These are phyloP conservation scores for Podaxis sp. DNA, from an alignment of 768 basidiomycete species.

Conservation along the genomic window DNA sequence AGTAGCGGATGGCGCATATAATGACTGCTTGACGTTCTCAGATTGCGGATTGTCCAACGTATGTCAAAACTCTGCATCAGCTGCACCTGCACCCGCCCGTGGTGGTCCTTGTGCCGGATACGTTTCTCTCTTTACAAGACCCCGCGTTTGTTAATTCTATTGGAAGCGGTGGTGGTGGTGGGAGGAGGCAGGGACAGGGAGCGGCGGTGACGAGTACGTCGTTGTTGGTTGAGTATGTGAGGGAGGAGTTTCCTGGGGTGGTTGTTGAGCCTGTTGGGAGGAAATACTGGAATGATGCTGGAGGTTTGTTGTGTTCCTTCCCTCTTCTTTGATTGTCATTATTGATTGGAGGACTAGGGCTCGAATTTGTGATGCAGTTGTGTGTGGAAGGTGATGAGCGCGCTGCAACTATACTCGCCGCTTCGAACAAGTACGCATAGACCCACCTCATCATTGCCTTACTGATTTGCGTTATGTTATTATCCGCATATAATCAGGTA, in stretches of 20 bases:
- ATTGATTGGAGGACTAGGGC: constrained; percentile 41
- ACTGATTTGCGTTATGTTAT: not conserved
- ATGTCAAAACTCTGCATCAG: constrained; percentile 85
- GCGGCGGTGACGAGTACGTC: constrained; percentile 41
- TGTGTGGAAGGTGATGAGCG: constrained; percentile 81
- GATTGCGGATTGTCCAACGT: constrained; percentile 86
- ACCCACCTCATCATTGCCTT: constrained; percentile 8
- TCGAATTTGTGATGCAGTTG: constrained; percentile 76
- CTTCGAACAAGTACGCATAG: constrained; percentile 71
- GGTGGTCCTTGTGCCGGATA: constrained; percentile 80
- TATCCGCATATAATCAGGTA: constrained; percentile 49
- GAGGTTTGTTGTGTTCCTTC: constrained; percentile 42
- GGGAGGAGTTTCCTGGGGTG: constrained; percentile 69
- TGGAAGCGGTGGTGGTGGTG: not conserved
- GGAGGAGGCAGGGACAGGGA: constrained; percentile 29
- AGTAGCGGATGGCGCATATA: not conserved
- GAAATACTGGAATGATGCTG: constrained; percentile 83
- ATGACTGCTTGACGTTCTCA: constrained; percentile 24
- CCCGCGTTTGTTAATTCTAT: constrained; percentile 34
- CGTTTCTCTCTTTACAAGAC: constrained; percentile 64
- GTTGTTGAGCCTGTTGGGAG: constrained; percentile 70
- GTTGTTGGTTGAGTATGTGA: constrained; percentile 67
- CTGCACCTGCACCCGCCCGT: constrained; percentile 75
- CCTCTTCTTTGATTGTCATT: not conserved
- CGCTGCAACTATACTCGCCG: constrained; percentile 74